Evolutionary conservation across 2,329 filamentous ascomycete species (phyloP), one percentile per base, ranked within the genome.

Genomic region (Monilinia polystroma): DNA sequence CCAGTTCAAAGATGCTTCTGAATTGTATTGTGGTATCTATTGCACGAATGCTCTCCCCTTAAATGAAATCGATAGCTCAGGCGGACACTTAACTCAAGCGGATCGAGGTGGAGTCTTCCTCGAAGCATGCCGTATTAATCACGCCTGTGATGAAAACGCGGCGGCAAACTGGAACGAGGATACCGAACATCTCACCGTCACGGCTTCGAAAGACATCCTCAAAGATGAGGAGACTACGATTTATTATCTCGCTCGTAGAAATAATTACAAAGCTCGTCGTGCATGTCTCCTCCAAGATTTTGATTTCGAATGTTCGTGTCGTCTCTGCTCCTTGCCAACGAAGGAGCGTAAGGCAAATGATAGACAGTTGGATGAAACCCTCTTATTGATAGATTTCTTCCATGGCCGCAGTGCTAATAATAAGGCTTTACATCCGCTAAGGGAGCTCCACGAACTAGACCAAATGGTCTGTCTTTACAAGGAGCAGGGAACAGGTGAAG

Each of bases 191-290:
- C 70, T 73, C 64, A 77, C 72, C 6, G 71, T 79, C 1, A 74
- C 79, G 72, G 75, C 77, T 64, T 64, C 77, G 53, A 73, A 74
- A 67, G 73, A 77, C 26, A 78, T 80, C 29, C 29, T 66, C 3
- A 70, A 76, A 59, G 76, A 75, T 26, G 75, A 78, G 60, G 77
- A 80, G 66, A 76, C 79, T 54, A 78, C 76, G 7, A 75, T 80
- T 64, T 72, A 67, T 47, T 80, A 79, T 68, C 70, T 78, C 1
- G 54, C 56, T 38, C 10, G 0, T 55, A n/a, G 66, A 45, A 72
- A 70, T 32, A 73, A 57, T 66, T 73, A 73, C 58, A 49, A 69
- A 69, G 57, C 58, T 47, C 74, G 76, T 2, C 72, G 74, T 47
- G 43, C 71, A 51, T 64, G 66, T 47, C 73, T 78, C 38, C 68